phyloP scores from a whole-genome alignment of 495 filamentous ascomycete genomes.

The Penicillium turbatum region DNA sequence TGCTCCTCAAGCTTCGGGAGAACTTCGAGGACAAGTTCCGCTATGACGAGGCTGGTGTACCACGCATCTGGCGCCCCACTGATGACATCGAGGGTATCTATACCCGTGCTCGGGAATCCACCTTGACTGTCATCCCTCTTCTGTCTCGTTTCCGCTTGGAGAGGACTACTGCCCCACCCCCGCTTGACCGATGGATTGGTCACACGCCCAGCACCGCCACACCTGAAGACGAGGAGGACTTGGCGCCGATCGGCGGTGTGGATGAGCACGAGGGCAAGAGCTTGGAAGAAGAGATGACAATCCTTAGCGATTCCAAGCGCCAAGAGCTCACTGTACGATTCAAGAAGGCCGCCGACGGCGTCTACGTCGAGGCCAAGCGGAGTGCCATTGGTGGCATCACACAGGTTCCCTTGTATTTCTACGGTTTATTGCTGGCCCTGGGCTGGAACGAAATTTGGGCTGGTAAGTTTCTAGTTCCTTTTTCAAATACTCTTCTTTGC shows the following conservation, averaged over 20 bases:
- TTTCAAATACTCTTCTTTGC: not conserved
- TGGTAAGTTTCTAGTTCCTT: constrained; percentile 52
- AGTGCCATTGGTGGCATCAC: constrained; percentile 93
- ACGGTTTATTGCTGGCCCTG: constrained; percentile 77
- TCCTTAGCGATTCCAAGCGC: constrained; percentile 79
- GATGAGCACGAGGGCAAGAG: constrained; percentile 92
- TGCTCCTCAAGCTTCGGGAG: constrained; percentile 90
- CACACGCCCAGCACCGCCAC: constrained; percentile 69
- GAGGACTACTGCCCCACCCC: constrained; percentile 66
- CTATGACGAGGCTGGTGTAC: constrained; percentile 92
- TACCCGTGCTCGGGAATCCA: constrained; percentile 85
- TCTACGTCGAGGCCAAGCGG: constrained; percentile 95
- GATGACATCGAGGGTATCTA: constrained; percentile 97
- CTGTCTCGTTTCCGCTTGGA: constrained; percentile 76
- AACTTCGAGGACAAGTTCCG: constrained; percentile 99
- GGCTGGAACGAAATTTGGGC: constrained; percentile 97
- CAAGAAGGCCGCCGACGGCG: constrained; percentile 94
- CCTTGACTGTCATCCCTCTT: constrained; percentile 81
- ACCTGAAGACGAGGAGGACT: constrained; percentile 82
- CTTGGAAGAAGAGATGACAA: constrained; percentile 91
- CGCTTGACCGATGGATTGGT: constrained; percentile 78
- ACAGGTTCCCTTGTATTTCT: constrained; percentile 93
- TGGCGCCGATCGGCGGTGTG: constrained; percentile 78
- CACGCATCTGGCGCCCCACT: constrained; percentile 91
- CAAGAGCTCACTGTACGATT: constrained; percentile 90